A percentile compares a stretch with the other conserved stretches of the same genome.
phyloP scores from a whole-genome alignment of 2,329 filamentous ascomycete species.

The Pyrenochaeta sp. region DNA sequence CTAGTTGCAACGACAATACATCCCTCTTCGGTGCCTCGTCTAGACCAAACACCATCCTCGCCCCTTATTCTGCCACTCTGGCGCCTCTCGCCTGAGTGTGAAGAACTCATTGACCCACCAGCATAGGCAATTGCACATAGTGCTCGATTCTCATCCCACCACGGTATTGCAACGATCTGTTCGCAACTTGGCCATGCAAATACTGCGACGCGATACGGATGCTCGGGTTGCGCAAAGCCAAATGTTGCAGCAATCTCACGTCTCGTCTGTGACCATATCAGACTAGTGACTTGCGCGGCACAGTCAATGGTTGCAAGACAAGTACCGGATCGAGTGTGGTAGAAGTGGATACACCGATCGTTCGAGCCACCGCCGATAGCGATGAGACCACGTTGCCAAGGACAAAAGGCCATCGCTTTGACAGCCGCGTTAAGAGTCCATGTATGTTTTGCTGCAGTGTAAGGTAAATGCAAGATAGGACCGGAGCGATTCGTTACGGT shows the following conservation, averaged over 20 bases:
- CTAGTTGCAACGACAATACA: conserved; percentile 92
- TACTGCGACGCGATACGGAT: conserved; percentile 86
- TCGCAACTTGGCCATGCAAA: conserved; percentile 94
- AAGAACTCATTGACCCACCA: conserved; percentile 60
- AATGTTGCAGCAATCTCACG: conserved; percentile 93
- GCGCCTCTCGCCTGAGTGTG: conserved; percentile 4
- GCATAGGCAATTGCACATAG: conserved; percentile 90
- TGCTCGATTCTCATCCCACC: conserved; percentile 79
- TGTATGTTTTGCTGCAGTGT: conserved; percentile 71
- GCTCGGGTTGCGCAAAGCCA: conserved; percentile 90
- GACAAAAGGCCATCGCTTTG: conserved; percentile 96
- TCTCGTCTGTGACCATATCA: conserved; percentile 87
- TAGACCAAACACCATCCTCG: conserved; percentile 64
- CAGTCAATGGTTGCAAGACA: conserved; percentile 91
- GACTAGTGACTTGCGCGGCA: conserved; percentile 88
- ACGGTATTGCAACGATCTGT: conserved; percentile 85
- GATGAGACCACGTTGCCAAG: conserved; percentile 86
- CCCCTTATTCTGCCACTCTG: conserved; percentile 44
- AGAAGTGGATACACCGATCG: conserved; percentile 96
- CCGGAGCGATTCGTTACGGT: conserved; percentile 44
- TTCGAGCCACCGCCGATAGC: conserved; percentile 94
- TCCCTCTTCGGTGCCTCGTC: conserved; percentile 71
- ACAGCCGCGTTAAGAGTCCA: conserved; percentile 87
- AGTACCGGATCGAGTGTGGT: conserved; percentile 83
- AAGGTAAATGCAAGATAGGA: conserved; percentile 56